A percentile compares a stretch with the other conserved stretches of the same genome.
Evolutionary conservation across 164 flowering plant genomes (phyloP).

Genomic region (Cinnamomum micranthum): DNA sequence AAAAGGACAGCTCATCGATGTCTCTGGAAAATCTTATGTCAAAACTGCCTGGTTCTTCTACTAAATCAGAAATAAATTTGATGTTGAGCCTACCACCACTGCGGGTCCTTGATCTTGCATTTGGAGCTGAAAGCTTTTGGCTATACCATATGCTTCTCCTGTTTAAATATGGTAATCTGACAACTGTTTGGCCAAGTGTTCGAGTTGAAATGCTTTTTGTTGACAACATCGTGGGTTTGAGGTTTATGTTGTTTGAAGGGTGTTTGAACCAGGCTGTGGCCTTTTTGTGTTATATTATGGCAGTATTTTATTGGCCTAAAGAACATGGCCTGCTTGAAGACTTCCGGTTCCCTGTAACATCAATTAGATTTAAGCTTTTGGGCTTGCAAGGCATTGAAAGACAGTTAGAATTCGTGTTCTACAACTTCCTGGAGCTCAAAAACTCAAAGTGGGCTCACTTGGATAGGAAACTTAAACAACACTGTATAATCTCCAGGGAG

Average conservation of each 20-base stretch:
- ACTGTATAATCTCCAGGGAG: conserved; percentile 45
- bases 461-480: conserved; percentile 42
- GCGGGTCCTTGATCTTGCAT: conserved; percentile 13
- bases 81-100: conserved; percentile 27
- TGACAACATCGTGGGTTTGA: conserved; percentile 64
- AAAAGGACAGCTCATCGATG: conserved; percentile 21
- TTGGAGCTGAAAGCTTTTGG: conserved; percentile 27
- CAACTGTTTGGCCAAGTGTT: conserved; percentile 63
- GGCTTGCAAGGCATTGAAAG: conserved; percentile 36
- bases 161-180: conserved; percentile 53
- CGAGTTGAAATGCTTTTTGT: conserved; percentile 83
- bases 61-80: conserved; percentile 29
- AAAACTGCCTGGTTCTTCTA: conserved; percentile 22
- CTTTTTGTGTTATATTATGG: conserved; percentile 48
- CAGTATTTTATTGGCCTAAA: conserved; percentile 35
- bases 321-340: conserved; percentile 34
- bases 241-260: conserved; percentile 73
- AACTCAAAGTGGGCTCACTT: conserved; percentile 53
- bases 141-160: conserved; percentile 27
- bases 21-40: conserved; percentile 26
- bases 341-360: conserved; percentile 61
- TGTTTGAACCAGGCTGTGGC: conserved; percentile 69
- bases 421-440: conserved; percentile 46
- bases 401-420: conserved; percentile 59
- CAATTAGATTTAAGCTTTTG: conserved; percentile 59